Conservation (phyloP, 805 yeast genomes). For the Cyberlindnera mississippiensis region DNA sequence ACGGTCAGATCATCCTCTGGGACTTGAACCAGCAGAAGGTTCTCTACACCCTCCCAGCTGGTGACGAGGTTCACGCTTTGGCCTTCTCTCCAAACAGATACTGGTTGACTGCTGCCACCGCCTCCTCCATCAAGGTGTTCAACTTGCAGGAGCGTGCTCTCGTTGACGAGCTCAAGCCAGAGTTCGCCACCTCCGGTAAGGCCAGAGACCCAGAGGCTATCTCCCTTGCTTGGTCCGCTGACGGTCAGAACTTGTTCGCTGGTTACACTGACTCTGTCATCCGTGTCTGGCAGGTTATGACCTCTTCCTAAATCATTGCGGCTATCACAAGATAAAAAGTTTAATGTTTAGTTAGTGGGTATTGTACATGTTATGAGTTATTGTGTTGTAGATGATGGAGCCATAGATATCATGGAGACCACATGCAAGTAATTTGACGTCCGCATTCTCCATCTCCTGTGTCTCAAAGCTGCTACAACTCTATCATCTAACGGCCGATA, state of each 20-base stretch:
- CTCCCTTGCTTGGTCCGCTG: slow-evolving; percentile 99
- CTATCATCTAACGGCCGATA: too few species aligned
- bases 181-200: slow-evolving; percentile 81
- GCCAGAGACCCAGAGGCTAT: slow-evolving; percentile 98
- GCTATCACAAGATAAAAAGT: not conserved
- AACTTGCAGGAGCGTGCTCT: slow-evolving; percentile 91
- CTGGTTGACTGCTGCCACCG: slow-evolving; percentile 99
- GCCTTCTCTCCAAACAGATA: slow-evolving; percentile 99
- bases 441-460: too few species aligned
- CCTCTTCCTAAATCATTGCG: slow-evolving; percentile 34
- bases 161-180: slow-evolving; percentile 98
- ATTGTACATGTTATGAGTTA: slow-evolving; percentile 7
- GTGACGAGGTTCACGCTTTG: slow-evolving; percentile 96
- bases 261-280: slow-evolving; percentile 99
- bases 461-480: too few species aligned
- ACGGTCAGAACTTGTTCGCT: slow-evolving; percentile 98
- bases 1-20: slow-evolving; percentile 98
- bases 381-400: not conserved
- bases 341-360: slow-evolving; percentile 4
- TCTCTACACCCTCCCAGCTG: slow-evolving; percentile 90
- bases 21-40: slow-evolving; percentile 82
- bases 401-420: too few species aligned
- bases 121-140: slow-evolving; percentile 96
- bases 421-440: too few species aligned
- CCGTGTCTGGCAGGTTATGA: slow-evolving; percentile 99